phyloP scores from a whole-genome alignment of 805 yeast genomes.

The Metschnikowia orientalis region DNA sequence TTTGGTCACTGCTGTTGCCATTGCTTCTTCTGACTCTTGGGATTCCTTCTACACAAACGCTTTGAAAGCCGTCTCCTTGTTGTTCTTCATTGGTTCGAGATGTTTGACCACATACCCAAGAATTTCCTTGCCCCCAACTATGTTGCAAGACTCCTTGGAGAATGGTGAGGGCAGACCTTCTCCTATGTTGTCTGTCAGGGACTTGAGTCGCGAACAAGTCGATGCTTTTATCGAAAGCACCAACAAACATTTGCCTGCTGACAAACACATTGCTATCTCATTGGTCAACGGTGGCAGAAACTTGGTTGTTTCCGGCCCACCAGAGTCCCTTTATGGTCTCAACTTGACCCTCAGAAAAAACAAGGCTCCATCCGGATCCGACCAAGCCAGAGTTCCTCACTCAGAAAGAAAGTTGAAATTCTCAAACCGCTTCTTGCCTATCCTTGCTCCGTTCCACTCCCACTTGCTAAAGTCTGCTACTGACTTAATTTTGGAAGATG shows the following conservation, averaged over 20 bases:
- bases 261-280: constrained; percentile 86
- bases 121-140: constrained; percentile 90
- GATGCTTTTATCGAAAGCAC: constrained; percentile 77
- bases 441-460: constrained; percentile 95
- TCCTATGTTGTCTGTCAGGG: constrained; percentile 95
- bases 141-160: constrained; percentile 85
- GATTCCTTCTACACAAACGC: constrained; percentile 69
- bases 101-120: constrained; percentile 87
- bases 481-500: constrained; percentile 59
- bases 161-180: constrained; percentile 95
- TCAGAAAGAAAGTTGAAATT: constrained; percentile 92
- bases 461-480: constrained; percentile 74
- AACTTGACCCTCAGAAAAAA: constrained; percentile 88
- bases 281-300: constrained; percentile 94
- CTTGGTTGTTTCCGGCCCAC: constrained; percentile 95
- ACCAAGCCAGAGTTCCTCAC: constrained; percentile 91
- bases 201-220: constrained; percentile 75
- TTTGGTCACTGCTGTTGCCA: constrained; percentile 86
- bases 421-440: constrained; percentile 90
- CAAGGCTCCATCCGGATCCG: constrained; percentile 90
- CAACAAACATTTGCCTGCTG: constrained; percentile 87
- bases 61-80: constrained; percentile 72
- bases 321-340: constrained; percentile 94
- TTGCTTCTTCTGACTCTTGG: constrained; percentile 82
- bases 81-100: constrained; percentile 92